These are phyloP conservation scores for Pleurotus sapidus DNA, from an alignment of 768 basidiomycete species.

Conservation along the genomic window DNA sequence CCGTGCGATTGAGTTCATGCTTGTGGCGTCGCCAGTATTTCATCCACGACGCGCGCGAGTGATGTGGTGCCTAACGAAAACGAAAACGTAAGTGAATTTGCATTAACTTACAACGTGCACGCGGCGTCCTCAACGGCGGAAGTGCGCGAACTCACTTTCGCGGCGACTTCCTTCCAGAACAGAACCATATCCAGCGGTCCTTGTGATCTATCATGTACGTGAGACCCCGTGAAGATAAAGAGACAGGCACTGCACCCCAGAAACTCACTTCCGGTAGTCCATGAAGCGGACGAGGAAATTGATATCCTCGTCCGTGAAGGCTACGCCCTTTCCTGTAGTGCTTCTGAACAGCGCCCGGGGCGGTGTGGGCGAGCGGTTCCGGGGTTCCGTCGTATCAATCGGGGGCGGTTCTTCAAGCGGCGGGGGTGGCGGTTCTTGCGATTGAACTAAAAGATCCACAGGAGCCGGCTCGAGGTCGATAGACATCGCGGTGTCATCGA, in stretches of 20 bases:
- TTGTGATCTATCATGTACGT: constrained; percentile 40
- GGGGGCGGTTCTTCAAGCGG: constrained; percentile 16
- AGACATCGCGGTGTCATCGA: constrained; percentile 32
- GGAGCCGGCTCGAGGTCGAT: constrained; percentile 32
- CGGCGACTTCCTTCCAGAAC: constrained; percentile 77
- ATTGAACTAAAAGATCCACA: constrained; percentile 33
- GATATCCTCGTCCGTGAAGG: constrained; percentile 83
- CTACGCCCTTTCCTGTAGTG: constrained; percentile 88
- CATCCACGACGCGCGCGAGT: constrained; percentile 93
- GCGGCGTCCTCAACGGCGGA: constrained; percentile 6
- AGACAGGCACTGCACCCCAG: background rate
- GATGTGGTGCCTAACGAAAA: constrained; percentile 69
- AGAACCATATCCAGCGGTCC: constrained; percentile 70
- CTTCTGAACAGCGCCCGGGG: constrained; percentile 78
- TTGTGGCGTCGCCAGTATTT: constrained; percentile 89
- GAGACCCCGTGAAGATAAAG: constrained; percentile 9
- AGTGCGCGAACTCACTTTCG: constrained; percentile 46
- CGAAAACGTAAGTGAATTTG: no score
- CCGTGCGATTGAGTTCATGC: constrained; percentile 69
- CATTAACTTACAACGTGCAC: no score
- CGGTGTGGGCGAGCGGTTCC: constrained; percentile 76
- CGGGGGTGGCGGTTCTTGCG: constrained; percentile 32
- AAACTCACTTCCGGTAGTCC: constrained; percentile 65
- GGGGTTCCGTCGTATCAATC: constrained; percentile 19
- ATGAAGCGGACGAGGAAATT: constrained; percentile 73